Evolutionary conservation across 2,329 filamentous ascomycete genomes (phyloP).

Genomic region (Scedosporium apiospermum): DNA sequence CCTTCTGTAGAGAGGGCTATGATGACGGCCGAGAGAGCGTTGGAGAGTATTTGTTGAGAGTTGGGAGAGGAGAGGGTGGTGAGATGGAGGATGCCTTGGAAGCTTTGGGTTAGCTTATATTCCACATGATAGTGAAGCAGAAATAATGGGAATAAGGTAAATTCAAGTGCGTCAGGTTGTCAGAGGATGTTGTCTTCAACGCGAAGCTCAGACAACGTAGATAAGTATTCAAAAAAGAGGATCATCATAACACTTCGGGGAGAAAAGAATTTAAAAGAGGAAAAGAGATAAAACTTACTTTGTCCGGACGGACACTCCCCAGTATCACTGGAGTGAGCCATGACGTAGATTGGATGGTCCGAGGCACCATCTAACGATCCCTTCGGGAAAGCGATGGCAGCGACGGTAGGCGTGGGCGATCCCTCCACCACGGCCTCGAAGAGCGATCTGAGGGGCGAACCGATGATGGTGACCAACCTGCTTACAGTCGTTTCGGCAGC

Average conservation of each 20-base stretch:
- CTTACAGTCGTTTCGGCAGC: conserved; percentile 26
- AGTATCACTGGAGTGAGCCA: conserved; percentile 80
- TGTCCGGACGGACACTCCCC: conserved; percentile 84
- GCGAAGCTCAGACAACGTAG: conserved; percentile 97
- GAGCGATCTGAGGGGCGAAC: conserved; percentile 52
- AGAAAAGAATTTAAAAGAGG: conserved; percentile 11
- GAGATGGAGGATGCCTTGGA: conserved; percentile 24
- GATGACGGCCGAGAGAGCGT: conserved; percentile 33
- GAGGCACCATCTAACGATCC: conserved; percentile 29
- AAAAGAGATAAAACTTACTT: conserved; percentile 56
- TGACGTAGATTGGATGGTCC: conserved; percentile 42
- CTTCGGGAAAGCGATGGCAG: conserved; percentile 57
- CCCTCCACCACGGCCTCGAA: conserved; percentile 68
- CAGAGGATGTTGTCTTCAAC: conserved; percentile 82
- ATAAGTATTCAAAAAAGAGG: conserved; percentile 82
- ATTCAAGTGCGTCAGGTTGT: conserved; percentile 64
- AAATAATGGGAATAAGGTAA: conserved; percentile 13
- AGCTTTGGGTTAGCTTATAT: conserved; percentile 21
- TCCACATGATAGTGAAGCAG: conserved; percentile 5
- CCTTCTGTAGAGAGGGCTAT: conserved; percentile 12
- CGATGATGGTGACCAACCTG: conserved; percentile 59
- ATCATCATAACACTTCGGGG: conserved; percentile 68
- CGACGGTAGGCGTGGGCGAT: conserved; percentile 64
- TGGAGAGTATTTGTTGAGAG: conserved; percentile 27
- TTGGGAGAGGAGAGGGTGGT: conserved; percentile 12